Evolutionary conservation across 257 asterid genomes (phyloP).

Genomic region (Pogostemon cablin): DNA sequence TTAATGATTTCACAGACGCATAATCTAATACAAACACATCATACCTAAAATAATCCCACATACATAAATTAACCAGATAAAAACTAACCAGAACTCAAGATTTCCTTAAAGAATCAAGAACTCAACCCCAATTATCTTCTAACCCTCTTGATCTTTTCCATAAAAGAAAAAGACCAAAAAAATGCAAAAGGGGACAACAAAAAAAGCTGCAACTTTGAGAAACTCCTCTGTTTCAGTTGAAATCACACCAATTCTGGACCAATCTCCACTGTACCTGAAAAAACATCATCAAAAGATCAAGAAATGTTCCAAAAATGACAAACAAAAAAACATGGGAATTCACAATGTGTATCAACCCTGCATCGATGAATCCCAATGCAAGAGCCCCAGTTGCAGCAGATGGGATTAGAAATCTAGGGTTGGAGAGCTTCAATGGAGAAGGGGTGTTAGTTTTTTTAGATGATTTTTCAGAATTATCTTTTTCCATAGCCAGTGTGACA

Average conservation of each 20-base stretch:
- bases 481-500: conserved; percentile 45
- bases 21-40: too few species aligned
- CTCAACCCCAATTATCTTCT: conserved; percentile 21
- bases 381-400: conserved; percentile 61
- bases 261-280: conserved; percentile 89
- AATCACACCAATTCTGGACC: conserved; percentile 88
- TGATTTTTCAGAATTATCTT: conserved; percentile 43
- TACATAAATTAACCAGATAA: too few species aligned
- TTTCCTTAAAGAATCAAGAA: too few species aligned
- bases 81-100: too few species aligned
- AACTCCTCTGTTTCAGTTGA: conserved; percentile 63
- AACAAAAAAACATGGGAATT: too few species aligned
- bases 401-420: conserved; percentile 48
- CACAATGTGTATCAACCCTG: conserved; percentile 52
- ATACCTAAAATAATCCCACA: too few species aligned
- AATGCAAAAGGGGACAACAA: conserved; percentile 66
- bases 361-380: conserved; percentile 81
- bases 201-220: conserved; percentile 67
- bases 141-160: conserved; percentile 35
- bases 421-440: conserved; percentile 40
- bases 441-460: conserved; percentile 31
- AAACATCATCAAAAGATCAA: not conserved
- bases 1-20: too few species aligned
- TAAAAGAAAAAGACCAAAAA: conserved; percentile 45
- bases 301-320: not conserved